Evolutionary conservation across 2,329 filamentous ascomycete species (phyloP).

Genomic region (Venturia carpophila): DNA sequence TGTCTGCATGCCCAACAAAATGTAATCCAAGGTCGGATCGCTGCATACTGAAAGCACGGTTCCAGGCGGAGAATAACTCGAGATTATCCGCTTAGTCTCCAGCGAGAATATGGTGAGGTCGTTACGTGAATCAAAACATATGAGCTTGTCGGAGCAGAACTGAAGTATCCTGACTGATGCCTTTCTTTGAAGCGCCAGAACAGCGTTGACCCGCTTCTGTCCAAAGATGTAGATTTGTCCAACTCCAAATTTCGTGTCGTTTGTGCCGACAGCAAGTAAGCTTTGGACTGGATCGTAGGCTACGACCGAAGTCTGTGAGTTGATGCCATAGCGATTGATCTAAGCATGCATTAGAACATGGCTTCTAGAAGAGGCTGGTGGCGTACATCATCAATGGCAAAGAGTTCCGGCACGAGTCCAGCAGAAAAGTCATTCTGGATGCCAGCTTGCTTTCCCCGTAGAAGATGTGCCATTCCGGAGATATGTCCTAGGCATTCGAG

Average conservation of each 20-base stretch:
- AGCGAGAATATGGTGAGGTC: slow-evolving; percentile 81
- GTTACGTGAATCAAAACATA: slow-evolving; percentile 79
- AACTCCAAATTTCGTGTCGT: slow-evolving; percentile 73
- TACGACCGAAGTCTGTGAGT: slow-evolving; percentile 59
- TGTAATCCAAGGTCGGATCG: slow-evolving; percentile 90
- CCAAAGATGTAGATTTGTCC: slow-evolving; percentile 89
- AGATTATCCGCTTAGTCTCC: slow-evolving; percentile 56
- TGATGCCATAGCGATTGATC: slow-evolving; percentile 69
- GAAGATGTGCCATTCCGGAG: slow-evolving; percentile 69
- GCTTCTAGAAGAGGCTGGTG: neutral
- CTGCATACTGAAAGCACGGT: slow-evolving; percentile 66
- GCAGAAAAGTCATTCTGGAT: slow-evolving; percentile 86
- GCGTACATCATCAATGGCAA: slow-evolving; percentile 69
- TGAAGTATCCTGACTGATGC: slow-evolving; percentile 70
- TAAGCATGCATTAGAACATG: slow-evolving; percentile 28
- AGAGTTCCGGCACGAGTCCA: slow-evolving; percentile 67
- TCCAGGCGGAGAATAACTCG: slow-evolving; percentile 68
- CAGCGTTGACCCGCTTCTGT: slow-evolving; percentile 68
- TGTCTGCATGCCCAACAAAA: slow-evolving; percentile 71
- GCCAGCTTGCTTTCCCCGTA: slow-evolving; percentile 87
- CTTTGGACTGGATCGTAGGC: slow-evolving; percentile 93
- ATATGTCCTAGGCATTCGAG: neutral
- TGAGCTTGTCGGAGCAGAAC: slow-evolving; percentile 77
- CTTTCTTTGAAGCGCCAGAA: slow-evolving; percentile 61
- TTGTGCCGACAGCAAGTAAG: slow-evolving; percentile 83